Conservation (phyloP, 148 eudicot genomes). For the Talinum fruticosum region DNA sequence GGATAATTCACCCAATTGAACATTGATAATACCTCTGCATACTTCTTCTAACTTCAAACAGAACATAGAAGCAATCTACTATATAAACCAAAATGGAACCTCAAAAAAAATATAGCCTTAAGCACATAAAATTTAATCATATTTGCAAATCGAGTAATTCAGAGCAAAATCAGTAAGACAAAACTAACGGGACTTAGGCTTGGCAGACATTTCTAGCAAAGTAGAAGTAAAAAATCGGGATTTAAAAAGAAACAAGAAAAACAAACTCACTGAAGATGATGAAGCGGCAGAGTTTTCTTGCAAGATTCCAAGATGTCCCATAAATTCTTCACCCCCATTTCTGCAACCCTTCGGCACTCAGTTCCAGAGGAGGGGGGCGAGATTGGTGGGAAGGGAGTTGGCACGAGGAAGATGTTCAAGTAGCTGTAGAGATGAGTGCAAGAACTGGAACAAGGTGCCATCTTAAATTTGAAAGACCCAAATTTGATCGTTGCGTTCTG, state of each 20-base stretch:
- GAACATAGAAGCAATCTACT: not conserved
- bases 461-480: slow-evolving; percentile 12
- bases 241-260: not conserved
- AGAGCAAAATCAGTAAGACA: not conserved
- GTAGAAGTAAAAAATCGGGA: not conserved
- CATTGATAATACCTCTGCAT: not conserved
- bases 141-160: not conserved
- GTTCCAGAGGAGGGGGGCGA: not conserved
- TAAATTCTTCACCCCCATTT: slow-evolving; percentile 84
- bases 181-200: too few relatives aligned
- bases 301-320: slow-evolving; percentile 93
- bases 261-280: slow-evolving; percentile 76
- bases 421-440: not conserved
- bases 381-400: too few relatives aligned
- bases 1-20: not conserved
- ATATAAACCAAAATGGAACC: not conserved
- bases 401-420: not conserved
- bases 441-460: not conserved
- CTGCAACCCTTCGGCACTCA: too few relatives aligned
- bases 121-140: not conserved
- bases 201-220: too few relatives aligned
- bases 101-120: not conserved
- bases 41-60: not conserved
- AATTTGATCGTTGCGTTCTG: slow-evolving; percentile 23
- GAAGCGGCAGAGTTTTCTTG: slow-evolving; percentile 91